Evolutionary conservation across 768 basidiomycete species (phyloP).

Genomic region (Trametes coccinea): DNA sequence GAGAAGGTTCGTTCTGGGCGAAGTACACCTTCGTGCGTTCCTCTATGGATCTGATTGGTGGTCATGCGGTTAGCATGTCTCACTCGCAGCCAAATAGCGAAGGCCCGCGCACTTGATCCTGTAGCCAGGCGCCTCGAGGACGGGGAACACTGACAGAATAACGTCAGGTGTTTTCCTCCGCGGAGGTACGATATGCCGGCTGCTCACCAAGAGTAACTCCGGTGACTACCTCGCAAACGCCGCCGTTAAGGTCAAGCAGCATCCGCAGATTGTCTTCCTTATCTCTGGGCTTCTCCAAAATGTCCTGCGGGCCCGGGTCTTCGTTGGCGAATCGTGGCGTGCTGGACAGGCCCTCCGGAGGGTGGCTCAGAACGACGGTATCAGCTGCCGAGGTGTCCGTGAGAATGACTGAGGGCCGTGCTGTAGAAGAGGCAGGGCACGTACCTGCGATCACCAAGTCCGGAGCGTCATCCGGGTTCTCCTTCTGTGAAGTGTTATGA

Average conservation of each 20-base stretch:
- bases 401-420: neutral
- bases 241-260: conserved; percentile 85
- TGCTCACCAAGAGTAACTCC: conserved; percentile 75
- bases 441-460: conserved; percentile 79
- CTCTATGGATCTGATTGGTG: conserved; percentile 65
- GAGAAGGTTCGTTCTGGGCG: conserved; percentile 54
- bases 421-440: neutral
- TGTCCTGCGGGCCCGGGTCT: conserved; percentile 57
- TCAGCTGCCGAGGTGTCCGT: conserved; percentile 59
- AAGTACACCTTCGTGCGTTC: conserved; percentile 82
- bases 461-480: conserved; percentile 66
- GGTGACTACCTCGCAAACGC: conserved; percentile 89
- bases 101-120: conserved; percentile 55
- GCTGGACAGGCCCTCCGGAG: conserved; percentile 58
- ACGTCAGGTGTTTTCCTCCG: neutral
- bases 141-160: conserved; percentile 62
- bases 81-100: neutral
- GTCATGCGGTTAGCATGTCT: neutral
- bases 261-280: conserved; percentile 85
- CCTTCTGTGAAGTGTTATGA: conserved; percentile 34
- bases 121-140: conserved; percentile 77
- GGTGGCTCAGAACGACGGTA: conserved; percentile 89
- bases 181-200: neutral
- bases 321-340: conserved; percentile 51
- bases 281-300: conserved; percentile 84